A percentile compares a stretch with the other conserved stretches of the same genome.
Evolutionary conservation across 139 green algal species (phyloP).

Genomic region (Tetratostichococcus sp.): DNA sequence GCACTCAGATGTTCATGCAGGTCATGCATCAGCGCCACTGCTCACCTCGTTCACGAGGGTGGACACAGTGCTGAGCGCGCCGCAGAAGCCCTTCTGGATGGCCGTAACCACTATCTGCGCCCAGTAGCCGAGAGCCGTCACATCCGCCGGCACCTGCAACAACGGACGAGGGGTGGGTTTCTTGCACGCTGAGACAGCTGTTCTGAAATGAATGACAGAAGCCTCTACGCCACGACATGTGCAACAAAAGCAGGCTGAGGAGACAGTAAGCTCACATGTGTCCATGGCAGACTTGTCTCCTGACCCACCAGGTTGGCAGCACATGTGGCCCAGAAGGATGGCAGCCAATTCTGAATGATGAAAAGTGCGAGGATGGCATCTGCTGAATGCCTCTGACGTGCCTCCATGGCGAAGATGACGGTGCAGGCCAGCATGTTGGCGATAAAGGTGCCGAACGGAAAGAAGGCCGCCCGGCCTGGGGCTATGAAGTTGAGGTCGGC

Average conservation of each 20-base stretch:
- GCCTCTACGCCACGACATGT: too few species aligned
- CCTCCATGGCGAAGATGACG: slow-evolving; percentile 44
- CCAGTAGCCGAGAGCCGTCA: slow-evolving; percentile 26
- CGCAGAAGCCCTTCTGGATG: slow-evolving; percentile 52
- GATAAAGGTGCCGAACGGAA: slow-evolving; percentile 65
- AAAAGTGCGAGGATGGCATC: too few species aligned
- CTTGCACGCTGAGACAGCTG: too few species aligned
- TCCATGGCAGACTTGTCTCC: too few species aligned
- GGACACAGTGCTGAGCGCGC: slow-evolving; percentile 74
- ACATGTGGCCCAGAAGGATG: too few species aligned
- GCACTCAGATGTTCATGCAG: too few species aligned
- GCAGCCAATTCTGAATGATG: too few species aligned
- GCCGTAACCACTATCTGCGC: slow-evolving; percentile 12
- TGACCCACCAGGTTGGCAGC: too few species aligned
- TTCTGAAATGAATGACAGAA: too few species aligned
- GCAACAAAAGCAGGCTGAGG: too few species aligned
- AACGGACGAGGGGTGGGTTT: not conserved
- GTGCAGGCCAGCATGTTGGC: slow-evolving; percentile 65
- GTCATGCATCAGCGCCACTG: too few species aligned
- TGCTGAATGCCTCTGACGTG: not conserved
- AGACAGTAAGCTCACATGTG: too few species aligned
- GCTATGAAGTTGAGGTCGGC: slow-evolving; percentile 51
- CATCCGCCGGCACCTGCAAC: slow-evolving; percentile 4
- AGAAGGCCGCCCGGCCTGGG: slow-evolving; percentile 39
- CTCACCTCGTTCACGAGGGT: slow-evolving; percentile 74